Evolutionary conservation across 176 grass and related monocot genomes (phyloP).

Genomic region (Typha latifolia): DNA sequence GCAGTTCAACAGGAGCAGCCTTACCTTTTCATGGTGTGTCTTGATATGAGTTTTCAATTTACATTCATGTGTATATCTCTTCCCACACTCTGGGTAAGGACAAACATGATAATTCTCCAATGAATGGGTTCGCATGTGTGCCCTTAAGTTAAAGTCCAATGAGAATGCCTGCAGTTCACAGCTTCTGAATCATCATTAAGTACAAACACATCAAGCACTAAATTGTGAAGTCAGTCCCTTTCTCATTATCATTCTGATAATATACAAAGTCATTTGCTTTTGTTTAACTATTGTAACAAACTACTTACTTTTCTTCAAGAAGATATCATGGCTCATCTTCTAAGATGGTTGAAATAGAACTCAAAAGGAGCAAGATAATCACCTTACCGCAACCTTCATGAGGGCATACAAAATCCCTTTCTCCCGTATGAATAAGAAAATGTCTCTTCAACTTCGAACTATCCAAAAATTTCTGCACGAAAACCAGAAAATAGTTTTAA

Average conservation of each 20-base stretch:
- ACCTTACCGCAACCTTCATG: slow-evolving; percentile 80
- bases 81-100: slow-evolving; percentile 63
- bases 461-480: slow-evolving; percentile 76
- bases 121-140: slow-evolving; percentile 90
- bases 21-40: slow-evolving; percentile 80
- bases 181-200: slow-evolving; percentile 8
- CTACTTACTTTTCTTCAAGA: neutral
- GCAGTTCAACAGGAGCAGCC: slow-evolving; percentile 1
- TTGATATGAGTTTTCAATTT: slow-evolving; percentile 85
- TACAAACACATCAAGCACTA: neutral
- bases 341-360: neutral
- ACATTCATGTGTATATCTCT: slow-evolving; percentile 82
- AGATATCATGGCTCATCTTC: neutral
- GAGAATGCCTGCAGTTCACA: slow-evolving; percentile 79
- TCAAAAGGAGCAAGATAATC: slow-evolving; percentile 19
- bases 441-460: slow-evolving; percentile 95
- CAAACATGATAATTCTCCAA: slow-evolving; percentile 88
- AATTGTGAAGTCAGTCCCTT: no score
- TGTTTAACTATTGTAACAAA: no score
- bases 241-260: no score
- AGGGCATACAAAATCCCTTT: slow-evolving; percentile 74
- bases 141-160: slow-evolving; percentile 91
- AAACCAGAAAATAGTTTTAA: neutral
- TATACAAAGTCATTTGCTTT: no score
- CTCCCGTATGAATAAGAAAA: slow-evolving; percentile 73